Evolutionary conservation across 805 yeast species (phyloP).

Genomic region (Metschnikowia aberdeeniae): DNA sequence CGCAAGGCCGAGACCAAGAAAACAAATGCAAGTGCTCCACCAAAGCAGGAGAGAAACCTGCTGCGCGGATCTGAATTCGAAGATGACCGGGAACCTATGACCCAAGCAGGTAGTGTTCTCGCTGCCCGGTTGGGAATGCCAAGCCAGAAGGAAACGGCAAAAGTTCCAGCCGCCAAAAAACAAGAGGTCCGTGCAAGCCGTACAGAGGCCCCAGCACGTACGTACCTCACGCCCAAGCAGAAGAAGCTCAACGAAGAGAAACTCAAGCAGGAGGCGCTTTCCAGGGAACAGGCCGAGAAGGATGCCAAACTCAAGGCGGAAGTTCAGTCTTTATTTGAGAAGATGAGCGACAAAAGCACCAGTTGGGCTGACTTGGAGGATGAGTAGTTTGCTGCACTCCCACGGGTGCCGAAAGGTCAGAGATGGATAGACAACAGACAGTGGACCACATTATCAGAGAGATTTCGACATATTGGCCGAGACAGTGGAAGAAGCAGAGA

Average conservation of each 20-base stretch:
- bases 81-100: slow-evolving; percentile 24
- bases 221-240: slow-evolving; percentile 13
- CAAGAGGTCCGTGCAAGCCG: background rate
- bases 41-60: background rate
- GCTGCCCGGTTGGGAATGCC: slow-evolving; percentile 27
- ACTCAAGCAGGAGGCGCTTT: slow-evolving; percentile 7
- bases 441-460: too few relatives aligned
- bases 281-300: slow-evolving; percentile 8
- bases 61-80: slow-evolving; percentile 2
- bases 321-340: slow-evolving; percentile 25
- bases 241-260: slow-evolving; percentile 7
- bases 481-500: too few relatives aligned
- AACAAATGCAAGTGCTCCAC: background rate
- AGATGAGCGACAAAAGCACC: slow-evolving; percentile 24
- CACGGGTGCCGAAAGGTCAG: too few relatives aligned
- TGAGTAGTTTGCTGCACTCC: slow-evolving; percentile 1
- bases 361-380: slow-evolving; percentile 36
- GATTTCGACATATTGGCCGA: too few relatives aligned
- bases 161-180: background rate
- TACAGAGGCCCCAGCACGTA: background rate
- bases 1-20: background rate
- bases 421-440: too few relatives aligned
- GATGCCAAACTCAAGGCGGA: slow-evolving; percentile 24
- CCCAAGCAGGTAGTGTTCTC: slow-evolving; percentile 29
- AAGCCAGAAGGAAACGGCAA: background rate